These are phyloP conservation scores for Lachnellula arida DNA, from an alignment of 2,329 filamentous ascomycete species.

Conservation along the genomic window DNA sequence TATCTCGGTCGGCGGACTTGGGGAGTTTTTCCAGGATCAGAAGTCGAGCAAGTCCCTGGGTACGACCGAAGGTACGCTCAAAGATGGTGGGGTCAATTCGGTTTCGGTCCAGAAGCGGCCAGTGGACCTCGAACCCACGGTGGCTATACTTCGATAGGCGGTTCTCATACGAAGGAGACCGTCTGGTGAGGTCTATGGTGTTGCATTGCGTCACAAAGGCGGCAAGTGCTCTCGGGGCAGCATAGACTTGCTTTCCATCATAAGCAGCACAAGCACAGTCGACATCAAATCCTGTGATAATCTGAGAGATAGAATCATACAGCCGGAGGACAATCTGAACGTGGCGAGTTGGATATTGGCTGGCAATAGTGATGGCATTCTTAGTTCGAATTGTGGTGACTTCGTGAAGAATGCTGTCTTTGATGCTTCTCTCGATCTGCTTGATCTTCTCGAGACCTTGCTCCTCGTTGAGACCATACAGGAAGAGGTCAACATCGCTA, in stretches of 20 bases:
- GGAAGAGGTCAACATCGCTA: constrained; percentile 81
- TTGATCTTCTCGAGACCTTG: constrained; percentile 80
- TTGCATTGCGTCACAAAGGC: constrained; percentile 82
- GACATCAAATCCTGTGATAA: constrained; percentile 84
- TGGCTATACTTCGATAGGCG: constrained; percentile 81
- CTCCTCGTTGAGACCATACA: constrained; percentile 74
- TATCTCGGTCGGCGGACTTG: constrained; percentile 60
- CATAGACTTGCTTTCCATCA: constrained; percentile 75
- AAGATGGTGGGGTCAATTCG: constrained; percentile 81
- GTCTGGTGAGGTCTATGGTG: constrained; percentile 70
- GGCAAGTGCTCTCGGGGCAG: constrained; percentile 69
- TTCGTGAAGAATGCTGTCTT: constrained; percentile 74
- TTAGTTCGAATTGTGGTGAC: constrained; percentile 81
- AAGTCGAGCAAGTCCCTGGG: constrained; percentile 71
- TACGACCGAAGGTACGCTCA: constrained; percentile 72
- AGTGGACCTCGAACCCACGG: constrained; percentile 79
- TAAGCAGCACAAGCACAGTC: constrained; percentile 80
- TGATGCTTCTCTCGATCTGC: constrained; percentile 70
- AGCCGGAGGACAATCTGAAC: constrained; percentile 80
- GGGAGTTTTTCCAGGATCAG: constrained; percentile 77
- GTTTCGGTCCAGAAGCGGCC: constrained; percentile 68
- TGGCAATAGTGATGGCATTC: constrained; percentile 80
- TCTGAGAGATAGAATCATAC: constrained; percentile 79
- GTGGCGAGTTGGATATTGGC: constrained; percentile 77
- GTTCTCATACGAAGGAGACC: constrained; percentile 84